Evolutionary conservation across 768 basidiomycete species (phyloP).

Genomic region (Boletus pseudo-olivaceus): DNA sequence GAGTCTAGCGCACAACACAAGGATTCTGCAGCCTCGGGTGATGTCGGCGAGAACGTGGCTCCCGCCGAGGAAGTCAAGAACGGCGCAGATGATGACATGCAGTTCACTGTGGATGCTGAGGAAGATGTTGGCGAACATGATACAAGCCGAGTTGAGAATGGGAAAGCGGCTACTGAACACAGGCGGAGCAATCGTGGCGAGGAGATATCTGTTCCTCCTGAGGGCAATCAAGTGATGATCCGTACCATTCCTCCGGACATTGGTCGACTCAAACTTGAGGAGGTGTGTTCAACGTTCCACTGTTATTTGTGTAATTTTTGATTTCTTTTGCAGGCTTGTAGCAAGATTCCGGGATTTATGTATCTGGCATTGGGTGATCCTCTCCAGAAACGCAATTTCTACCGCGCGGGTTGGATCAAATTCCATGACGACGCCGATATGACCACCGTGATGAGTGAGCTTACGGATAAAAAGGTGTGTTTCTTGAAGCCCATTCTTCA

Average conservation of each 20-base stretch:
- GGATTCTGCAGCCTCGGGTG: slow-evolving; percentile 41
- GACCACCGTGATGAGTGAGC: slow-evolving; percentile 59
- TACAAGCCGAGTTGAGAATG: slow-evolving; percentile 54
- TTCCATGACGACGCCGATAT: slow-evolving; percentile 87
- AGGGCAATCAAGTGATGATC: slow-evolving; percentile 92
- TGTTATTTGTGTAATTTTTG: slow-evolving; percentile 1
- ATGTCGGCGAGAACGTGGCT: slow-evolving; percentile 34
- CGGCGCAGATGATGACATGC: slow-evolving; percentile 66
- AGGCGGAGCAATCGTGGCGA: slow-evolving; percentile 59
- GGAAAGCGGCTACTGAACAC: slow-evolving; percentile 44
- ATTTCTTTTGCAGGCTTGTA: slow-evolving; percentile 55
- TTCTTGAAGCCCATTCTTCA: neutral
- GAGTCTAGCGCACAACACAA: slow-evolving; percentile 51
- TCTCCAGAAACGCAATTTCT: slow-evolving; percentile 87
- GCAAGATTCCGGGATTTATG: slow-evolving; percentile 74
- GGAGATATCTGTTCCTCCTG: slow-evolving; percentile 65
- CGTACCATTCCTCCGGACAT: slow-evolving; percentile 93
- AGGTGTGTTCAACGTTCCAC: slow-evolving; percentile 46
- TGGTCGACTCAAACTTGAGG: slow-evolving; percentile 84
- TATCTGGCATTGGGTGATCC: slow-evolving; percentile 92
- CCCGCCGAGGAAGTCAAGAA: slow-evolving; percentile 53
- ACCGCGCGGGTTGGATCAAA: slow-evolving; percentile 91
- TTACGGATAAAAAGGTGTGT: slow-evolving; percentile 81
- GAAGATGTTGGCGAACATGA: slow-evolving; percentile 68
- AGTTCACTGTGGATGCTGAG: slow-evolving; percentile 67